These are phyloP conservation scores for Gigaspora rosea DNA, from an alignment of 192 early-diverging fungal genomes.

Conservation along the genomic window DNA sequence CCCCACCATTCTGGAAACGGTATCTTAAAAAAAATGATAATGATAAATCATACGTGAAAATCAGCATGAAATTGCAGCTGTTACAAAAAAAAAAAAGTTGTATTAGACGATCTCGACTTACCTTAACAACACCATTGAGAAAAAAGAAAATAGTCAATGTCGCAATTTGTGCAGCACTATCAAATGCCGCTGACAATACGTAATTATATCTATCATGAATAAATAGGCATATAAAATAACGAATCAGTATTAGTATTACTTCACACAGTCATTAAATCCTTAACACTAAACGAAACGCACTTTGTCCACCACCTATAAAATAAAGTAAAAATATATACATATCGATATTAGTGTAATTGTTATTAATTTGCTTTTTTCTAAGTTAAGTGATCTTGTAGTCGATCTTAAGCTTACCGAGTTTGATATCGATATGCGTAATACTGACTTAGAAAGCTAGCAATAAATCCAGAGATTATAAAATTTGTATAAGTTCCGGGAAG, in stretches of 20 bases:
- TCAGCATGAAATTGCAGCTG: not conserved
- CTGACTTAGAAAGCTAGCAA: conserved; percentile 7
- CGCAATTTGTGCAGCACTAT: conserved; percentile 54
- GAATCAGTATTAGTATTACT: not conserved
- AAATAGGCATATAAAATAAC: not conserved
- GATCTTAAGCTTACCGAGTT: not conserved
- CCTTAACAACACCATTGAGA: conserved; percentile 50
- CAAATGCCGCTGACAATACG: conserved; percentile 64
- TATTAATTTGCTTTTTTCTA: not conserved
- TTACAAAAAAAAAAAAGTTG: not conserved
- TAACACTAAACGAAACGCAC: not conserved
- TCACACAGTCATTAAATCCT: not conserved
- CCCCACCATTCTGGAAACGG: conserved; percentile 23
- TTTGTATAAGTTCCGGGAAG: conserved; percentile 8
- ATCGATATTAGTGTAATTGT: no score
- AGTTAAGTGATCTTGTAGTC: not conserved
- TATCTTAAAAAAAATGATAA: not conserved
- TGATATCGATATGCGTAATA: conserved; percentile 13
- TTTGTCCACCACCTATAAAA: not conserved
- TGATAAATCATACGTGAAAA: not conserved
- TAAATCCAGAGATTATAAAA: conserved; percentile 7
- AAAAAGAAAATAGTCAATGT: conserved; percentile 50
- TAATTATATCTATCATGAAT: conserved; percentile 58
- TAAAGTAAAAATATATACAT: not conserved
- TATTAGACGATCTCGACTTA: not conserved